Percentiles rank a stretch among this genome's conserved stretches.
Conservation (phyloP, 192 early-diverging fungal species). For the Entomortierella beljakovae region DNA sequence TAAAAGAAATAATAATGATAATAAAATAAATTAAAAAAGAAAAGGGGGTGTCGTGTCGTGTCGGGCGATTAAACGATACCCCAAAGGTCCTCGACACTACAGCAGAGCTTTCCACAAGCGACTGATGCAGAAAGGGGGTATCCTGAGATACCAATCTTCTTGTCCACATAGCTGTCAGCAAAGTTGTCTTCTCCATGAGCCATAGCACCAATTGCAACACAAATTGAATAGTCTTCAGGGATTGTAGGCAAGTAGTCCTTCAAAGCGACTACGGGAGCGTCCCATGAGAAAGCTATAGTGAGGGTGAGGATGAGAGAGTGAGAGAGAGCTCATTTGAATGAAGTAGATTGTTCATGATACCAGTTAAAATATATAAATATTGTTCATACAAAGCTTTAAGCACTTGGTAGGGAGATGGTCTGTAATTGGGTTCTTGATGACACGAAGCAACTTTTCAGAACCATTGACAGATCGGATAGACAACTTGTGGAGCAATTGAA, state of each 20-base stretch:
- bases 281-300: constrained; percentile 81
- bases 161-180: constrained; percentile 95
- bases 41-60: background rate
- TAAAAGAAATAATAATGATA: background rate
- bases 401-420: constrained; percentile 94
- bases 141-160: constrained; percentile 97
- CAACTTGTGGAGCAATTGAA: constrained; percentile 98
- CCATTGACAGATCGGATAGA: constrained; percentile 93
- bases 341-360: too few relatives aligned
- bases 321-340: too few relatives aligned
- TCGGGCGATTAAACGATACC: constrained; percentile 77
- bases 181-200: constrained; percentile 96
- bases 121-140: constrained; percentile 97
- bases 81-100: constrained; percentile 92
- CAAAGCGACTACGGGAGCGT: constrained; percentile 86
- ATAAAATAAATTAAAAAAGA: constrained; percentile 12
- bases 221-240: constrained; percentile 82
- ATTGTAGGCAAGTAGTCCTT: constrained; percentile 86
- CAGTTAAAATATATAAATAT: too few relatives aligned
- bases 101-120: constrained; percentile 95
- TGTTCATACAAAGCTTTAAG: constrained; percentile 83
- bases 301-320: too few relatives aligned
- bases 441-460: constrained; percentile 92
- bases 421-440: constrained; percentile 98
- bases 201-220: constrained; percentile 96